Evolutionary conservation across 1,139 yeast genomes (phyloP).

Genomic region (Candida freyschussii): DNA sequence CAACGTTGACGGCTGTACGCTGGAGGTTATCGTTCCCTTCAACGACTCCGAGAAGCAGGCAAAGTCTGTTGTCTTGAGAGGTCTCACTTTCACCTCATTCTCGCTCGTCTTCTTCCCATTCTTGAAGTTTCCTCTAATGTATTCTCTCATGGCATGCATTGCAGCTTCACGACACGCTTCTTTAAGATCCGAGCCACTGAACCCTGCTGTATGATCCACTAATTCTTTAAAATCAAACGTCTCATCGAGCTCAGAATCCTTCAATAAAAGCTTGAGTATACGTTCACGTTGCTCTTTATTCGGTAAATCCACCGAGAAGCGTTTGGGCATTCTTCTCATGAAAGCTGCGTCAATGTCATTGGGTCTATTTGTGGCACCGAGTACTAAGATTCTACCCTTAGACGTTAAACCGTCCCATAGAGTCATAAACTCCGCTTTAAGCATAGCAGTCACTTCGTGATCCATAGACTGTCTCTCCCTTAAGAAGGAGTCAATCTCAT

Average conservation of each 20-base stretch:
- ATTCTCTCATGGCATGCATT: slow-evolving; percentile 81
- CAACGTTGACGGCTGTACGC: too few species aligned
- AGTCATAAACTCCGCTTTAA: slow-evolving; percentile 97
- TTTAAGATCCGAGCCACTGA: slow-evolving; percentile 87
- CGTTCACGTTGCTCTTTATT: slow-evolving; percentile 60
- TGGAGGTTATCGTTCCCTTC: too few species aligned
- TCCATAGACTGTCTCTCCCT: slow-evolving; percentile 82
- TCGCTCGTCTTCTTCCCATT: slow-evolving; percentile 22
- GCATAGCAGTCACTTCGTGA: slow-evolving; percentile 93
- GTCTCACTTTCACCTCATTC: slow-evolving; percentile 32
- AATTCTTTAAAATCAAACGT: slow-evolving; percentile 59
- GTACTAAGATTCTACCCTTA: slow-evolving; percentile 73
- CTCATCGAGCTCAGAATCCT: slow-evolving; percentile 55
- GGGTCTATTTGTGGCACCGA: slow-evolving; percentile 95
- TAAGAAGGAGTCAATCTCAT: slow-evolving; percentile 91
- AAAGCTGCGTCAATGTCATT: slow-evolving; percentile 91
- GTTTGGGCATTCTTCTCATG: slow-evolving; percentile 87
- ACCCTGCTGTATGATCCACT: slow-evolving; percentile 63
- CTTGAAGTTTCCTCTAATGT: slow-evolving; percentile 43
- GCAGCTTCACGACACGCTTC: slow-evolving; percentile 95
- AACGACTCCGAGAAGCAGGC: too few species aligned
- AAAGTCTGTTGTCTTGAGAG: slow-evolving; percentile 35
- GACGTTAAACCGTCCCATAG: slow-evolving; percentile 89
- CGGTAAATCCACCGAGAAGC: slow-evolving; percentile 79
- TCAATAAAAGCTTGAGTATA: slow-evolving; percentile 62